Evolutionary conservation across 306 rosid genomes (phyloP).

Genomic region (Vachellia collinsii): DNA sequence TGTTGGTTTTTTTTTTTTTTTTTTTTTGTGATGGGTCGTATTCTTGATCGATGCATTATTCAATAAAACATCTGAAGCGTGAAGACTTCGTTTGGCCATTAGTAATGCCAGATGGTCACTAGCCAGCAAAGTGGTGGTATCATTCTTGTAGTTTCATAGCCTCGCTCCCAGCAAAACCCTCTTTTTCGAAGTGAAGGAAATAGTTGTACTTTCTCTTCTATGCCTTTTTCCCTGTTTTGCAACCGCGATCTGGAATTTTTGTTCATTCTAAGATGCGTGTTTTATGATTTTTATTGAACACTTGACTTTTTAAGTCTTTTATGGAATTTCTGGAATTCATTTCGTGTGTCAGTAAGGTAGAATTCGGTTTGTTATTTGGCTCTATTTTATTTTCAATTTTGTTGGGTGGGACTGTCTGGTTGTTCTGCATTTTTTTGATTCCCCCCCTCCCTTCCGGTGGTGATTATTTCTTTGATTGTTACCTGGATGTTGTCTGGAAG

Average conservation of each 20-base stretch:
- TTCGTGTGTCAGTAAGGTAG: neutral
- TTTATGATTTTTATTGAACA: neutral
- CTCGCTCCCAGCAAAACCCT: neutral
- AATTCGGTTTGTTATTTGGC: neutral
- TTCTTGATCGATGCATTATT: constrained; percentile 24
- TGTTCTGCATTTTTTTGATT: neutral
- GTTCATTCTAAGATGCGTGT: neutral
- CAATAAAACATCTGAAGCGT: neutral
- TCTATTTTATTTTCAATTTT: neutral
- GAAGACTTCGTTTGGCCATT: constrained; percentile 23
- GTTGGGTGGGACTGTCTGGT: neutral
- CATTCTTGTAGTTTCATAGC: neutral
- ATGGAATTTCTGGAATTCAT: neutral
- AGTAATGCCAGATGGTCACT: neutral
- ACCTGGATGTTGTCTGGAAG: neutral
- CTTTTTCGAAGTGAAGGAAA: neutral
- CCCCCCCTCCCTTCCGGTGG: neutral
- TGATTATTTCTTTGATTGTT: neutral
- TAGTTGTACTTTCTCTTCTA: neutral
- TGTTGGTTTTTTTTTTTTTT: neutral
- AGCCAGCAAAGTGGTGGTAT: neutral
- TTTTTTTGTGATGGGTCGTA: neutral
- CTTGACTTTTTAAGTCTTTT: neutral
- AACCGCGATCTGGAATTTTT: neutral
- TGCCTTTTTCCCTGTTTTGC: neutral